phyloP scores from a whole-genome alignment of 2,329 filamentous ascomycete species.

The Aaosphaeria pasadenensis region DNA sequence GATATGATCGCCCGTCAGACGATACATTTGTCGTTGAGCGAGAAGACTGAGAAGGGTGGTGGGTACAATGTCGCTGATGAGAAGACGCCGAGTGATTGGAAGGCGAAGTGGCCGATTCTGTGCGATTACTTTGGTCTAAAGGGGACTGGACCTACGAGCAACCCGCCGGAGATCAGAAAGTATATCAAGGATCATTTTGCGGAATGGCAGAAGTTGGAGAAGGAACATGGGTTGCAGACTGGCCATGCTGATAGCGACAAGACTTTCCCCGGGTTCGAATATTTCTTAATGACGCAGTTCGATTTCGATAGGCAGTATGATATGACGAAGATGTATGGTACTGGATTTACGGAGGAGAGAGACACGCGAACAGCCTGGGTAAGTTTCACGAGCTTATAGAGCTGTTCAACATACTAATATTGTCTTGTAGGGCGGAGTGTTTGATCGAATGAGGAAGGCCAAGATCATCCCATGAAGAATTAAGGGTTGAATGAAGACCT shows the following conservation, averaged over 20 bases:
- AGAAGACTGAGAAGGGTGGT: conserved; percentile 29
- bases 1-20: conserved; percentile 43
- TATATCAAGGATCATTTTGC: conserved; percentile 28
- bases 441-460: conserved; percentile 44
- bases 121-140: conserved; percentile 46
- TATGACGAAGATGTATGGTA: conserved; percentile 43
- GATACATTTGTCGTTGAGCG: conserved; percentile 40
- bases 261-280: conserved; percentile 40
- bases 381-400: no score
- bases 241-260: conserved; percentile 38
- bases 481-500: no score
- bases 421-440: conserved; percentile 26
- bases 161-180: conserved; percentile 19
- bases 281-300: conserved; percentile 43
- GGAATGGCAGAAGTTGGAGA: conserved; percentile 19
- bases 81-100: conserved; percentile 37
- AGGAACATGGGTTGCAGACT: conserved; percentile 29
- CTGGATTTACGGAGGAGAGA: conserved; percentile 43
- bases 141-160: conserved; percentile 25
- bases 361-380: conserved; percentile 37
- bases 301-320: conserved; percentile 47
- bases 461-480: conserved; percentile 36
- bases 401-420: no score
- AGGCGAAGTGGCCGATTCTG: conserved; percentile 44
- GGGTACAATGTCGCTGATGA: conserved; percentile 45